Evolutionary conservation across 208 protist species (phyloP).

Genomic region (Trypanosomatidae sp.): DNA sequence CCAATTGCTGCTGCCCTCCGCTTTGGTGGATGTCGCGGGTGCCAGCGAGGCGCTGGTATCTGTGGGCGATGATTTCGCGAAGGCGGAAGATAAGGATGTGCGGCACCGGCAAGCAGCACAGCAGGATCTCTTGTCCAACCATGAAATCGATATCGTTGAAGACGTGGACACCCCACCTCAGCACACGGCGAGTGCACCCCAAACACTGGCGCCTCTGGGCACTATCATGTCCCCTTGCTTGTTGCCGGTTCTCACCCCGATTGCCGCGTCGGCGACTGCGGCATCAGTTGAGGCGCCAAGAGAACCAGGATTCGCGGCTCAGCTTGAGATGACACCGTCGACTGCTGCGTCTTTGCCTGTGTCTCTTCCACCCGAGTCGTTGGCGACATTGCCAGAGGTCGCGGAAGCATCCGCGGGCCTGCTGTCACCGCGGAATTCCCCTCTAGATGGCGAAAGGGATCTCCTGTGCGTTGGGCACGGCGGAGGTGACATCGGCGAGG

Average conservation of each 20-base stretch:
- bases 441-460: neutral
- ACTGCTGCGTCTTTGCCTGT: neutral
- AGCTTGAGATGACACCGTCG: neutral
- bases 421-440: neutral
- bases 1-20: neutral
- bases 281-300: no score
- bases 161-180: constrained; percentile 12
- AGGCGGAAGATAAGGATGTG: neutral
- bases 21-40: neutral
- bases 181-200: neutral
- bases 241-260: neutral
- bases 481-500: neutral
- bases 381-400: neutral
- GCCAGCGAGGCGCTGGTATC: neutral
- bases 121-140: constrained; percentile 5
- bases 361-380: neutral
- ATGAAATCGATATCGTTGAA: constrained; percentile 3
- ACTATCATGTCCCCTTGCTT: neutral
- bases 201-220: neutral
- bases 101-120: neutral
- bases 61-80: neutral
- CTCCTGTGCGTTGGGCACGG: no score
- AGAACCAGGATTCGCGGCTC: neutral
- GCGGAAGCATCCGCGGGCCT: neutral
- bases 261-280: neutral